Percentiles rank a stretch among this genome's conserved stretches.
Conservation (phyloP, 768 basidiomycete species). For the Termitomyces sp. region DNA sequence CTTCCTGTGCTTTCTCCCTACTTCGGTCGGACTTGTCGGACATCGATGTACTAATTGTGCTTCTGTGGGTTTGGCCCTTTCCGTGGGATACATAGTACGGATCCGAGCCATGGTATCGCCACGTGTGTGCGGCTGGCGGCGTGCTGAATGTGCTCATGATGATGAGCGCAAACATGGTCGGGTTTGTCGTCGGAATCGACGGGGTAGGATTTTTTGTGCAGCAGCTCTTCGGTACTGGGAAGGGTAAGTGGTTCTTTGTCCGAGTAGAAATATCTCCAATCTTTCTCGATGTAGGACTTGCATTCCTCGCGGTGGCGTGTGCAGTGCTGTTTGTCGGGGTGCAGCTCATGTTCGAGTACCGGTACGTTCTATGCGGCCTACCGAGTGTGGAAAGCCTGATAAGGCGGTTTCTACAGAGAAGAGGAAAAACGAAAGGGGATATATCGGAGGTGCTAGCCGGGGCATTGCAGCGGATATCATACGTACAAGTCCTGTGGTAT, state of each 20-base stretch:
- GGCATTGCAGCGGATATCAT: not conserved
- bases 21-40: not conserved
- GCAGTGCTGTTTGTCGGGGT: slow-evolving; percentile 71
- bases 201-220: slow-evolving; percentile 63
- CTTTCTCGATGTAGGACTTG: slow-evolving; percentile 40
- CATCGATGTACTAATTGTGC: not conserved
- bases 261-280: not conserved
- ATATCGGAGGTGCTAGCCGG: slow-evolving; percentile 35
- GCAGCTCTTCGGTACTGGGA: slow-evolving; percentile 56
- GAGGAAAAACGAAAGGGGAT: slow-evolving; percentile 69
- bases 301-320: slow-evolving; percentile 57
- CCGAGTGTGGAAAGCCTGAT: not conserved
- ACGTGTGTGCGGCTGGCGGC: slow-evolving; percentile 76
- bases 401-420: slow-evolving; percentile 39
- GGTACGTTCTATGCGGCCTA: slow-evolving; percentile 38
- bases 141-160: slow-evolving; percentile 83
- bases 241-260: slow-evolving; percentile 40
- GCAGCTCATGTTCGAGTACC: slow-evolving; percentile 96
- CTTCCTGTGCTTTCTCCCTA: not conserved
- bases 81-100: slow-evolving; percentile 48
- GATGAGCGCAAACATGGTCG: slow-evolving; percentile 90
- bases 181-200: slow-evolving; percentile 88
- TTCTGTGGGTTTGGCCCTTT: not conserved
- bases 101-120: slow-evolving; percentile 72
- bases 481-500: not conserved